Base-by-base conservation (phyloP, 2,329 filamentous ascomycete genomes). In the Sarocladium brachiariae region DNA sequence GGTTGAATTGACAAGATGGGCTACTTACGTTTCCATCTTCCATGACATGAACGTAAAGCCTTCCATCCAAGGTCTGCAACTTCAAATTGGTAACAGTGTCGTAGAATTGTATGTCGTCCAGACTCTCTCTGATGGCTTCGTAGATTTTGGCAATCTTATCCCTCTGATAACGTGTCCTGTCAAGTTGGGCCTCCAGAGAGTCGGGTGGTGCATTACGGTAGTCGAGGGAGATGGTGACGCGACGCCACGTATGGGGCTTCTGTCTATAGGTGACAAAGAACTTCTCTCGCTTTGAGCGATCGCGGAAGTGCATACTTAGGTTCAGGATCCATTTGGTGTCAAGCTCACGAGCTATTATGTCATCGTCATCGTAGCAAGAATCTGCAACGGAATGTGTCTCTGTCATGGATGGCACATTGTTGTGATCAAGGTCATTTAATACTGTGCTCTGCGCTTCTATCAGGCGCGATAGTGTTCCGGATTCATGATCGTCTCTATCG, bases 241-340 rank as follows among this genome's bases (percentile, higher is more conserved):
- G 80, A 51, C 89, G 82, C 88, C 91, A 96, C 54, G 81, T 74
- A 55, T 81, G 86, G 4, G 88, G 83, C 45, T 80, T 78, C 65
- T 95, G 86, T 45, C 90, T 88, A 65, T 88, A 99, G 0, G 93
- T 97, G 55, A 99, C 84, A 66, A 97, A 99, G 72, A 97, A 97
- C 66, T 99, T 99, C 67, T 99, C 93, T 38, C 92, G 81, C 59
- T 88, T 87, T 11, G 91, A 95, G 60, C 86, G 85, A 69, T 99
- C 93, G 53, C 91, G 83, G 66, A 96, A 99, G 66, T 96, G 90
- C 93, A 99, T 96, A 68, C 90, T 96, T 53, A 97, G 77, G 63
- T 99, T 99, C 58, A 99, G 74, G 53, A 99, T 97, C 93, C 93
- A 99, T 61, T 80, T 84, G 54, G 77, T 80, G 61, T 96, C 90